Evolutionary conservation across 352 stramenopile genomes (phyloP).

Genomic region (Thalassiosira exigua): DNA sequence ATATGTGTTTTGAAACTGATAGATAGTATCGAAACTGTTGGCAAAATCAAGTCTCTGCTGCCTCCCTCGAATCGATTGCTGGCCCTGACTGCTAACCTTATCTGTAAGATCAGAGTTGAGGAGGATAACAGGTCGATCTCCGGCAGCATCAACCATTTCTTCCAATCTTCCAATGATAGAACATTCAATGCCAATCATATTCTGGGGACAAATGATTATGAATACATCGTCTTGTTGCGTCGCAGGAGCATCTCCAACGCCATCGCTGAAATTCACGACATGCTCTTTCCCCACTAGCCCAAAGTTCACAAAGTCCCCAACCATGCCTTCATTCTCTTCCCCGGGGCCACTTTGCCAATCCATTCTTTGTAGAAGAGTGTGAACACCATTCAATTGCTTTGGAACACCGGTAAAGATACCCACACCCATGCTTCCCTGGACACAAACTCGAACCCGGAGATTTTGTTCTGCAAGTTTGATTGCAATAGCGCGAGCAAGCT

Average conservation of each 20-base stretch:
- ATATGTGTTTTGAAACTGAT: conserved; percentile 83
- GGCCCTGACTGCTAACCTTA: conserved; percentile 77
- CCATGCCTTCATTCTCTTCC: conserved; percentile 83
- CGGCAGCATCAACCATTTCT: conserved; percentile 79
- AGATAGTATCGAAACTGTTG: conserved; percentile 76
- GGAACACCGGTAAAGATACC: conserved; percentile 84
- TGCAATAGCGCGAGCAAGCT: conserved; percentile 72
- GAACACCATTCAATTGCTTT: conserved; percentile 79
- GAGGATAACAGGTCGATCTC: conserved; percentile 79
- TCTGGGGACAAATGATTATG: conserved; percentile 79
- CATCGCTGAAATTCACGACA: conserved; percentile 64
- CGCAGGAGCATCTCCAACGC: conserved; percentile 44
- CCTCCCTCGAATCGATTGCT: conserved; percentile 77
- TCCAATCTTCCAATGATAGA: conserved; percentile 69
- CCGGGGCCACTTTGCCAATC: conserved; percentile 80
- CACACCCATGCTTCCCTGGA: conserved; percentile 79
- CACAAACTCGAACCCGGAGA: conserved; percentile 76
- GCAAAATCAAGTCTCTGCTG: conserved; percentile 81
- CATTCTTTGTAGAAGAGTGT: conserved; percentile 80
- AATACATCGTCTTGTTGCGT: conserved; percentile 81
- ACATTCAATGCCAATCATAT: conserved; percentile 78
- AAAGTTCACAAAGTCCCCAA: conserved; percentile 81
- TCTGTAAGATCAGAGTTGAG: conserved; percentile 83
- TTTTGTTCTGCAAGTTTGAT: conserved; percentile 81
- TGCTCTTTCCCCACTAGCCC: conserved; percentile 77